Base-by-base conservation (phyloP, 768 basidiomycete species). In the Boletus rubroflammeus region DNA sequence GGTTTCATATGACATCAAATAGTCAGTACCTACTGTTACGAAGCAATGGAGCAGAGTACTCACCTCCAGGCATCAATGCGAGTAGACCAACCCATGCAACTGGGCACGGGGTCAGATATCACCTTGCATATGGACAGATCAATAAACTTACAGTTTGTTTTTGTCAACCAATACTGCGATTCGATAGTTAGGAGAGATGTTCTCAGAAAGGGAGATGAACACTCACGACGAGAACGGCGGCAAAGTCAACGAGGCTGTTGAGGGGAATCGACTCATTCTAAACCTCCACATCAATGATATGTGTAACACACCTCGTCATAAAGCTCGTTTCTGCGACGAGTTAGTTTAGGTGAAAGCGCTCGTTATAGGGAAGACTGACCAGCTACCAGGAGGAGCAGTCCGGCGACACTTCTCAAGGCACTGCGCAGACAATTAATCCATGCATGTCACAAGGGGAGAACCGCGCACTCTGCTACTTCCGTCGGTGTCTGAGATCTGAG, bases 111-210 rank as follows among this genome's bases (percentile, higher is more conserved):
- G 10, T 11, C 11, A 10, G 41, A 32, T 17, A 25, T 53, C 29
- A 52, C 29, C 5, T 25, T 14, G 9, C 2, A n/a, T 14, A 26
- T 6, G 4, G 14, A 44, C 19, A 28, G 11, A 31, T 11, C 1
- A 3, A 38, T 7, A 6, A 8, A 41, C 58, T 46, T 29, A 65
- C 63, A 10, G 34, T 55, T 55, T 6, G 49, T 23, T 47, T 19
- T 60, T 9, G 58, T 57, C 28, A 52, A n/a, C 57, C 57, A 66
- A 35, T 60, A 65, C 63, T 65, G 17, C 5, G 19, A 44, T n/a
- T n/a, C n/a, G n/a, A 5, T 9, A 6, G 7, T 41, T 32, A 38
- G 19, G 13, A 14, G 14, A 7, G 14, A 13, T 5, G 5, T 19
- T 40, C 13, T n/a, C 32, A 28, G 13, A 6, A 5, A 35, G 3